Conservation (phyloP, 2,329 filamentous ascomycete species). For the Pseudocercospora macadamiae region DNA sequence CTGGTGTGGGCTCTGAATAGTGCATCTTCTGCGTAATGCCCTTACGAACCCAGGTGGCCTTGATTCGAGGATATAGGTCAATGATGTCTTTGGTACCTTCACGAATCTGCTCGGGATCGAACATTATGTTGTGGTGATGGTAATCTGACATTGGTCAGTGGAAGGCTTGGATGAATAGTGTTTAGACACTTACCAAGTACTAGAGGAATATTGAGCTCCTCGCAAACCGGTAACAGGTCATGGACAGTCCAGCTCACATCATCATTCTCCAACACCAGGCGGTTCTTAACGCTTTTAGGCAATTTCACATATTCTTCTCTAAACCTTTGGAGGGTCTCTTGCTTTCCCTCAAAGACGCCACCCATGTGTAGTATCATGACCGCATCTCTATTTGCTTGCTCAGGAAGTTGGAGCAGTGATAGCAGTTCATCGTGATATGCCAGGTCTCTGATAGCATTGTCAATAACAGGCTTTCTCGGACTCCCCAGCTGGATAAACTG, state of each 20-base stretch:
- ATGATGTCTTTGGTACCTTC: constrained; percentile 86
- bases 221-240: constrained; percentile 84
- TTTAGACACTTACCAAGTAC: constrained; percentile 60
- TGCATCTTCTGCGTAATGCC: constrained; percentile 94
- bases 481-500: constrained; percentile 92
- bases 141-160: constrained; percentile 60
- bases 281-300: constrained; percentile 71
- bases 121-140: constrained; percentile 94
- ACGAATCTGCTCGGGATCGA: constrained; percentile 70
- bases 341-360: constrained; percentile 85
- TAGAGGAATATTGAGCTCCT: constrained; percentile 85
- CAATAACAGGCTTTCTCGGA: constrained; percentile 75
- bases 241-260: constrained; percentile 93
- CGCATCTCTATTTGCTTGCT: constrained; percentile 79
- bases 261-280: constrained; percentile 90
- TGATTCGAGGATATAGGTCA: constrained; percentile 73
- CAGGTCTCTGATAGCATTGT: constrained; percentile 76
- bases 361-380: constrained; percentile 96
- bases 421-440: constrained; percentile 89
- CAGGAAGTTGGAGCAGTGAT: constrained; percentile 72
- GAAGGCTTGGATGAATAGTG: not conserved
- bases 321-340: constrained; percentile 76
- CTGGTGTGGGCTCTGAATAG: constrained; percentile 78
- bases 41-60: constrained; percentile 81
- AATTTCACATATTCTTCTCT: constrained; percentile 71